phyloP scores from a whole-genome alignment of 208 protist genomes.

The Leishmania tropica region DNA sequence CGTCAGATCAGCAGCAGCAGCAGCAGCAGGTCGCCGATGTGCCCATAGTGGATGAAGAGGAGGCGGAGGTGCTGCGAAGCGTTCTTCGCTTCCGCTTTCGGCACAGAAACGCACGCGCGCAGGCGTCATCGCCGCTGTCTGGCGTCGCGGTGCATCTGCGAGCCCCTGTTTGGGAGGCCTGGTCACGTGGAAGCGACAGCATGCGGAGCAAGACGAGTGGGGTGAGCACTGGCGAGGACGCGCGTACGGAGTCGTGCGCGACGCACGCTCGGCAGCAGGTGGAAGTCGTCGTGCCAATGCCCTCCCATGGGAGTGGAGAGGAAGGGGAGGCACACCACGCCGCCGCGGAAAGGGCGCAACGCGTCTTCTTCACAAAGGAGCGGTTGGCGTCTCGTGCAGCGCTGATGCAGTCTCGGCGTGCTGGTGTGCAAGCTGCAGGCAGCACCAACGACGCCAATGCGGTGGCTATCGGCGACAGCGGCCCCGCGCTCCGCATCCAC shows the following conservation, averaged over 20 bases:
- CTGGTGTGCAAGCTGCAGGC: neutral
- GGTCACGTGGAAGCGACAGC: slow-evolving; percentile 11
- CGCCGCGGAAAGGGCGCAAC: slow-evolving; percentile 2
- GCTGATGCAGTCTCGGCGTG: slow-evolving; percentile 25
- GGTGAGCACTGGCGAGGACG: neutral
- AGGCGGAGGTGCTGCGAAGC: slow-evolving; percentile 12
- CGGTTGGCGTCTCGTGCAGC: slow-evolving; percentile 26
- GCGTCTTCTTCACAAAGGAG: slow-evolving; percentile 39
- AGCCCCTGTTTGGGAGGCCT: slow-evolving; percentile 10
- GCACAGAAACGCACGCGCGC: slow-evolving; percentile 1
- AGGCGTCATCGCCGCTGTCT: slow-evolving; percentile 6
- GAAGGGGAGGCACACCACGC: neutral
- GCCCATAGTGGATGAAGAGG: neutral
- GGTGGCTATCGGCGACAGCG: neutral
- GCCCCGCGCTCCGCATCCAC: slow-evolving; percentile 9
- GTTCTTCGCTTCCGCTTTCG: slow-evolving; percentile 29
- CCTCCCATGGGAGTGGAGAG: neutral
- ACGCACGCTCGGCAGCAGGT: neutral
- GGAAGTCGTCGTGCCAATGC: neutral
- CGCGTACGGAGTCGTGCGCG: neutral
- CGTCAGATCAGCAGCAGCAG: neutral
- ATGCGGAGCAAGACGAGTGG: neutral
- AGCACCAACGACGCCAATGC: neutral
- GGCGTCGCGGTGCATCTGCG: neutral
- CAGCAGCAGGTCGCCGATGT: neutral